These are phyloP conservation scores for Cyberlindnera maclurae DNA, from an alignment of 805 yeast genomes.

Conservation along the genomic window DNA sequence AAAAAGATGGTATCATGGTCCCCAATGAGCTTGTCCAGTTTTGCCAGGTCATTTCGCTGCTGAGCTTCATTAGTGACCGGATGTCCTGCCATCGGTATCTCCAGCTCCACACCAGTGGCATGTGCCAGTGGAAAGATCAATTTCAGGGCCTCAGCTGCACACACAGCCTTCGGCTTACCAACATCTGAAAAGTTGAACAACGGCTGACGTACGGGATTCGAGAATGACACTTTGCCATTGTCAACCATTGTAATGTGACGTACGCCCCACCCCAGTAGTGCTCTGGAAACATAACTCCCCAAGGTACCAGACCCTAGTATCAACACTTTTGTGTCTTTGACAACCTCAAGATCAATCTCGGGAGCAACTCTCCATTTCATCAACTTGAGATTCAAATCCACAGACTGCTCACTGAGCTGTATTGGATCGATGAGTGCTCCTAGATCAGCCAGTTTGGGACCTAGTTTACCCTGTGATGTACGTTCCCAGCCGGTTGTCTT, in stretches of 20 bases:
- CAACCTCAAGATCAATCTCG: conserved; percentile 56
- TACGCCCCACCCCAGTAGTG: conserved; percentile 92
- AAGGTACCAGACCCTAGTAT: conserved; percentile 95
- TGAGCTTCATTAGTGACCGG: conserved; percentile 51
- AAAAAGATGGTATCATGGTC: conserved; percentile 73
- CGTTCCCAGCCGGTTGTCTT: conserved; percentile 88
- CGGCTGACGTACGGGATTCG: conserved; percentile 95
- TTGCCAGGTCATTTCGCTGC: conserved; percentile 45
- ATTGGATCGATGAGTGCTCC: conserved; percentile 76
- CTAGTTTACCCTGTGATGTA: conserved; percentile 60
- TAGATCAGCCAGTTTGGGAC: conserved; percentile 79
- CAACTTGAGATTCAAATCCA: conserved; percentile 79
- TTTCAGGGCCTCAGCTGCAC: conserved; percentile 69
- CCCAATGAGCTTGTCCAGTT: conserved; percentile 45
- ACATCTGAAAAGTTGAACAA: conserved; percentile 74
- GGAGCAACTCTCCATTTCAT: conserved; percentile 98
- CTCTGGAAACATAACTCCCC: conserved; percentile 86
- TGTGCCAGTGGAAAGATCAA: conserved; percentile 74
- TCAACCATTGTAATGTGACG: conserved; percentile 82
- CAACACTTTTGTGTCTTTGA: conserved; percentile 56
- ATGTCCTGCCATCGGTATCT: conserved; percentile 96
- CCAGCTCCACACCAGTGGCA: conserved; percentile 55
- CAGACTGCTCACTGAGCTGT: conserved; percentile 83
- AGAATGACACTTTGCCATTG: conserved; percentile 79
- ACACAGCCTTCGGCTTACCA: conserved; percentile 67